Percentiles rank a stretch among this genome's conserved stretches.
Conservation (phyloP, 2,329 filamentous ascomycete species). For the Talaromyces verruculosus region DNA sequence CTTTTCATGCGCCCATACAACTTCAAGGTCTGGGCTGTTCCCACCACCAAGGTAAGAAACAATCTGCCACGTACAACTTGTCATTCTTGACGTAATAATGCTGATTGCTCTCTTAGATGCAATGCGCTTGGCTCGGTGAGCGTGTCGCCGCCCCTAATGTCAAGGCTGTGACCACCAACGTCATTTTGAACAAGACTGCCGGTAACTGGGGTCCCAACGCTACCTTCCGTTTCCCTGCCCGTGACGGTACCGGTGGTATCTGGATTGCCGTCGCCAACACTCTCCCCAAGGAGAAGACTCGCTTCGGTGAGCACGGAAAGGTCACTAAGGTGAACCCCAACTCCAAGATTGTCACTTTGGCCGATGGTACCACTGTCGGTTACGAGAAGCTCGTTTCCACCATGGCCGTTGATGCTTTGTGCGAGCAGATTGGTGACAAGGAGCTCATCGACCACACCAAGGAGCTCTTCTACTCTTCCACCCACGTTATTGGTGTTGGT, state of each 20-base stretch:
- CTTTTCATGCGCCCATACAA: slow-evolving; percentile 99
- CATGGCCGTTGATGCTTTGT: slow-evolving; percentile 90
- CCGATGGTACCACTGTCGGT: slow-evolving; percentile 81
- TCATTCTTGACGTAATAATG: background rate
- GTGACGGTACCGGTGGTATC: slow-evolving; percentile 94
- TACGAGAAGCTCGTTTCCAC: slow-evolving; percentile 94
- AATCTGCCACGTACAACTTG: background rate
- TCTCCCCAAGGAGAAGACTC: slow-evolving; percentile 84
- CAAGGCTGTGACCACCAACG: slow-evolving; percentile 90
- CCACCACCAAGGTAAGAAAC: slow-evolving; percentile 79
- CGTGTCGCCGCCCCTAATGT: slow-evolving; percentile 95
- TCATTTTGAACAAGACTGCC: slow-evolving; percentile 92
- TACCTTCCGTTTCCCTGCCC: slow-evolving; percentile 96
- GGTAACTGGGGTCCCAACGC: slow-evolving; percentile 98
- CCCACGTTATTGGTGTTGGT: slow-evolving; percentile 95
- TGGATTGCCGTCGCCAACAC: slow-evolving; percentile 97
- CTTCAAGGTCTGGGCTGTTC: slow-evolving; percentile 99
- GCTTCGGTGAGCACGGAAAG: slow-evolving; percentile 79
- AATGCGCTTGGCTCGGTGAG: slow-evolving; percentile 97
- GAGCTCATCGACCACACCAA: slow-evolving; percentile 81
- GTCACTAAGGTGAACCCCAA: slow-evolving; percentile 85
- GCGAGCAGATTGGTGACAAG: slow-evolving; percentile 81
- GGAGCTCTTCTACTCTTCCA: slow-evolving; percentile 93
- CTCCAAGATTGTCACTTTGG: slow-evolving; percentile 77
- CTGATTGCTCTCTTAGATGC: slow-evolving; percentile 67